A percentile compares a stretch with the other conserved stretches of the same genome.
Evolutionary conservation across 23 red algal genomes (phyloP).

Genomic region (Agarophyton chilense): DNA sequence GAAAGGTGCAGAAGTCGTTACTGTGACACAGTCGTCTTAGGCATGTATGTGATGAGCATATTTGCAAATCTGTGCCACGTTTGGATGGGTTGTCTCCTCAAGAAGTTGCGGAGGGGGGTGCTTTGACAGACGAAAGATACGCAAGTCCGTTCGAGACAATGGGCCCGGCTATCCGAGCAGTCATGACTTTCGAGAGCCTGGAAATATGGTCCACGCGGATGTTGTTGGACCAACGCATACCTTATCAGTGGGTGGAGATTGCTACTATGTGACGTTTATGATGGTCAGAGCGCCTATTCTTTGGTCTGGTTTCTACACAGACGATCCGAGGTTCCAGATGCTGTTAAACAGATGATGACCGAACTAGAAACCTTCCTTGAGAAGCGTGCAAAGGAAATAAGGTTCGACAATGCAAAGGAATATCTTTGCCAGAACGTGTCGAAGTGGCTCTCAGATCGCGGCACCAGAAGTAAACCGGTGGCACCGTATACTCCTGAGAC

Average conservation of each 20-base stretch:
- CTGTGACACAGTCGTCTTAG: not conserved
- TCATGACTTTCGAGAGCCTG: not conserved
- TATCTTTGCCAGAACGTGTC: not conserved
- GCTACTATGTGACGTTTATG: conserved; percentile 31
- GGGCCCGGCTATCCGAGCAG: not conserved
- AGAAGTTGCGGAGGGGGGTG: not conserved
- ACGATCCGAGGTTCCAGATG: conserved; percentile 8
- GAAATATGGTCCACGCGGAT: not conserved
- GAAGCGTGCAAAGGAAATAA: not conserved
- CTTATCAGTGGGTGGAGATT: not conserved
- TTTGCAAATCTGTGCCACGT: not conserved
- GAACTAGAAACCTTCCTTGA: not conserved
- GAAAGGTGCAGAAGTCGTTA: not conserved
- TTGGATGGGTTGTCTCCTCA: conserved; percentile 4
- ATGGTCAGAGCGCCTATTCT: no score
- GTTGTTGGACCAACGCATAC: not conserved
- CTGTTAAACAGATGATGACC: conserved; percentile 18
- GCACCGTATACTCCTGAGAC: conserved; percentile 23
- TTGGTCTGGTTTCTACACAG: not conserved
- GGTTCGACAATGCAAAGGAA: conserved; percentile 36
- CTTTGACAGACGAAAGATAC: not conserved
- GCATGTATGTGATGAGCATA: not conserved
- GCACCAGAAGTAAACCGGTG: not conserved
- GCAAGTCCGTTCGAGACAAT: not conserved
- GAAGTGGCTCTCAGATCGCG: not conserved